A percentile compares a stretch with the other conserved stretches of the same genome.
Conservation (phyloP, 225 moss, liverwort and hornwort species). For the Polytrichum formosum region DNA sequence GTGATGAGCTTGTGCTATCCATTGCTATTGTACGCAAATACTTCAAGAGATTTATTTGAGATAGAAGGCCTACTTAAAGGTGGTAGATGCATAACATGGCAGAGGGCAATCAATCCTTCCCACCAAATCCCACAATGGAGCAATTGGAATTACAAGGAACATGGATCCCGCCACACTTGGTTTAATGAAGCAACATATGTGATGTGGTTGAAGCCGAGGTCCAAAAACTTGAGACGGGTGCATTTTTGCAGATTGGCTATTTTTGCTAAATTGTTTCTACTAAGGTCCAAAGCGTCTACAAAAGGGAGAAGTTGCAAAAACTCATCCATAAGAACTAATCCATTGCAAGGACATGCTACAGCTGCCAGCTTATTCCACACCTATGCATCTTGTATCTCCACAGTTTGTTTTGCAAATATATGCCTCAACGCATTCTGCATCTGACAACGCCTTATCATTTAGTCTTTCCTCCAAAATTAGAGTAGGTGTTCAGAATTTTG, state of each 20-base stretch:
- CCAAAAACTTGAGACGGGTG: conserved; percentile 75
- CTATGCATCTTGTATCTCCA: conserved; percentile 79
- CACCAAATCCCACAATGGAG: too few relatives aligned
- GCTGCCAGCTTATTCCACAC: conserved; percentile 78
- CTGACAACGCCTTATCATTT: conserved; percentile 19
- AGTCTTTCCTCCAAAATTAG: conserved; percentile 7
- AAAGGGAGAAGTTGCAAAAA: conserved; percentile 90
- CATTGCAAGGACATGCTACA: conserved; percentile 85
- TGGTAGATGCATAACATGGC: too few relatives aligned
- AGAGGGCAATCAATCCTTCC: too few relatives aligned
- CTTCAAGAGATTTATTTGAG: too few relatives aligned
- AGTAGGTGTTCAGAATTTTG: neutral
- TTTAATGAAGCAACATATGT: conserved; percentile 67
- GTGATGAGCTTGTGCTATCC: too few relatives aligned
- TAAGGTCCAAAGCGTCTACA: conserved; percentile 81
- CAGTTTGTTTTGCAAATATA: conserved; percentile 89
- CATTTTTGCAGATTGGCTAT: conserved; percentile 83
- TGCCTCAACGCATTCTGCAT: conserved; percentile 93
- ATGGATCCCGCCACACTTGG: conserved; percentile 38
- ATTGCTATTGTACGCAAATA: too few relatives aligned
- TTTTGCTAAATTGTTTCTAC: conserved; percentile 87
- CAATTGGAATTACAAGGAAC: too few relatives aligned
- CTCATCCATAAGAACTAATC: conserved; percentile 91
- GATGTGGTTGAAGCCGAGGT: conserved; percentile 91
- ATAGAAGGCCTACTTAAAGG: too few relatives aligned